A percentile compares a stretch with the other conserved stretches of the same genome.
phyloP scores from a whole-genome alignment of 345 rosid genomes.

The Psidium guajava region DNA sequence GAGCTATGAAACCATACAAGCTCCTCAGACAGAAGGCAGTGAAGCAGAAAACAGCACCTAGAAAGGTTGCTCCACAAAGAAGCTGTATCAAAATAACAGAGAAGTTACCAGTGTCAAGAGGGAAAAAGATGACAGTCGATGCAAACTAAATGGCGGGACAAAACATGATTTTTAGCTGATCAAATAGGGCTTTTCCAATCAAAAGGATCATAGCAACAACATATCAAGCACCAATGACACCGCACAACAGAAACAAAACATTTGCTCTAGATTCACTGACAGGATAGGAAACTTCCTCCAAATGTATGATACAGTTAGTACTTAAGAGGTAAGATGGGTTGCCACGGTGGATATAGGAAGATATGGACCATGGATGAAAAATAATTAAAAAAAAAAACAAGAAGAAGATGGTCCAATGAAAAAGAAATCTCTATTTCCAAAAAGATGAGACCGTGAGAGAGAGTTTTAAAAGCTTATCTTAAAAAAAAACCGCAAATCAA shows the following conservation, averaged over 20 bases:
- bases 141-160: neutral
- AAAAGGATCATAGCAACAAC: neutral
- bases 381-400: neutral
- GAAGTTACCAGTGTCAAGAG: neutral
- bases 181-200: neutral
- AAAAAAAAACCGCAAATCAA: neutral
- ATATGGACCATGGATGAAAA: neutral
- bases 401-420: neutral
- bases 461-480: neutral
- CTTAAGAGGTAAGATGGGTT: neutral
- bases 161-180: neutral
- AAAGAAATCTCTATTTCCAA: neutral
- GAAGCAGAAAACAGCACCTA: slow-evolving; percentile 79
- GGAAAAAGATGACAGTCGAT: neutral
- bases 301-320: neutral
- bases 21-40: slow-evolving; percentile 67
- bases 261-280: neutral
- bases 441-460: neutral
- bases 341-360: neutral
- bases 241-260: neutral
- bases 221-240: too few species aligned
- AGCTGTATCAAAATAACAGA: slow-evolving; percentile 30
- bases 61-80: slow-evolving; percentile 61
- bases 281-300: neutral
- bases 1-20: slow-evolving; percentile 62